Percentiles rank a stretch among this genome's conserved stretches.
Evolutionary conservation across 176 grass and related monocot species (phyloP).

Genomic region (Cymbopogon citratus): DNA sequence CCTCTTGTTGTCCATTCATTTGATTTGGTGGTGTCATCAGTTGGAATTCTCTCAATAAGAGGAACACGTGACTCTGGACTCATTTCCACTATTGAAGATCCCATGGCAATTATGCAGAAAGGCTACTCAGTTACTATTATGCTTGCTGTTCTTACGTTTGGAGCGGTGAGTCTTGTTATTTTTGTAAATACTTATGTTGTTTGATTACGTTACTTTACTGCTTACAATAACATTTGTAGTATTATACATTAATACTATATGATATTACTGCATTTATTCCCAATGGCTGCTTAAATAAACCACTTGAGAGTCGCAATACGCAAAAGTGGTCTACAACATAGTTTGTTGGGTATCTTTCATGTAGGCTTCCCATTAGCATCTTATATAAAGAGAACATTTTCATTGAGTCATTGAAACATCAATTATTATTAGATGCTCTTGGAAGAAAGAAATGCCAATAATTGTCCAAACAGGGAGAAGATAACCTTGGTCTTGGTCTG

Average conservation of each 20-base stretch:
- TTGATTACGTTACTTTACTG: not conserved
- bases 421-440: not conserved
- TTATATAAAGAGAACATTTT: not conserved
- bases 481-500: not conserved
- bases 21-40: constrained; percentile 95
- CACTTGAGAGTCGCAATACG: not conserved
- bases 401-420: not conserved
- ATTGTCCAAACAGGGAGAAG: not conserved
- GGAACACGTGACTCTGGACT: constrained; percentile 75
- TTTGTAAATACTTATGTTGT: not conserved
- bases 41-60: constrained; percentile 94
- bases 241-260: not conserved
- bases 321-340: not conserved
- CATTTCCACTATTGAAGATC: constrained; percentile 70
- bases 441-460: not conserved
- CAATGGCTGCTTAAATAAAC: not conserved
- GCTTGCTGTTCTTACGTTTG: constrained; percentile 88
- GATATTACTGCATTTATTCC: constrained; percentile 3
- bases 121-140: constrained; percentile 91
- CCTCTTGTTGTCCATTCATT: constrained; percentile 98
- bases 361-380: not conserved
- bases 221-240: not conserved
- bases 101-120: constrained; percentile 96
- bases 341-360: constrained; percentile 7
- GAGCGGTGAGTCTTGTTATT: constrained; percentile 67